Conservation (phyloP, 1,284 basidiomycete genomes). For the Rhodotorula sp. region DNA sequence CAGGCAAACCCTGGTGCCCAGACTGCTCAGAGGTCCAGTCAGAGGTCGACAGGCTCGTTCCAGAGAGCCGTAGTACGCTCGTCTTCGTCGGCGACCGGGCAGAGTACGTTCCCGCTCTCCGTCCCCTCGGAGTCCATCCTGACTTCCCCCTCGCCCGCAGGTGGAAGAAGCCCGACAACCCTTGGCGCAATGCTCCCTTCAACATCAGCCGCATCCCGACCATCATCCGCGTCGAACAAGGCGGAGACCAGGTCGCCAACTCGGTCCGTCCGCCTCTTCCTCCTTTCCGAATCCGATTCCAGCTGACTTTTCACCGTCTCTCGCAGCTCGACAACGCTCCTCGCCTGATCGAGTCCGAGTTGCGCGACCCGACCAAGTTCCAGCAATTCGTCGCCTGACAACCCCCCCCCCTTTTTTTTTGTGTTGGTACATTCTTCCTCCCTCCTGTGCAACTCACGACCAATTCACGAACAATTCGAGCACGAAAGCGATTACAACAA, state of each 20-base stretch:
- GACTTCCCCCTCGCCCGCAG: constrained; percentile 48
- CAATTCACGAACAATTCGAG: no score
- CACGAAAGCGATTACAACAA: no score
- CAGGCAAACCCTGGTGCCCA: constrained; percentile 53
- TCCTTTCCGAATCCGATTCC: constrained; percentile 1
- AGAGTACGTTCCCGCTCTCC: constrained; percentile 50
- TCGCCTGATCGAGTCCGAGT: constrained; percentile 62
- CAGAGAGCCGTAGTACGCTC: constrained; percentile 60
- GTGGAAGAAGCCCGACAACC: constrained; percentile 65
- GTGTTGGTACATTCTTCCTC: not conserved
- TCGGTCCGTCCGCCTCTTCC: constrained; percentile 56
- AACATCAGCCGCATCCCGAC: constrained; percentile 67
- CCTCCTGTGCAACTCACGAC: not conserved
- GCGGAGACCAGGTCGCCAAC: constrained; percentile 47
- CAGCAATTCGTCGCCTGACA: constrained; percentile 41
- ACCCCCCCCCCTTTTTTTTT: no score
- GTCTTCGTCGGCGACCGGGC: constrained; percentile 68
- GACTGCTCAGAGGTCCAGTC: constrained; percentile 39
- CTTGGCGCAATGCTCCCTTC: constrained; percentile 64
- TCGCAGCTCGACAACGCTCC: constrained; percentile 53
- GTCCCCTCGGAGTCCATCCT: not conserved
- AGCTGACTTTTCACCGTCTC: constrained; percentile 1
- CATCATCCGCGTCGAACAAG: constrained; percentile 57
- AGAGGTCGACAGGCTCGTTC: constrained; percentile 62
- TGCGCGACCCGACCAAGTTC: constrained; percentile 48